phyloP scores from a whole-genome alignment of 768 basidiomycete species.

The Mycena sanguinolenta region DNA sequence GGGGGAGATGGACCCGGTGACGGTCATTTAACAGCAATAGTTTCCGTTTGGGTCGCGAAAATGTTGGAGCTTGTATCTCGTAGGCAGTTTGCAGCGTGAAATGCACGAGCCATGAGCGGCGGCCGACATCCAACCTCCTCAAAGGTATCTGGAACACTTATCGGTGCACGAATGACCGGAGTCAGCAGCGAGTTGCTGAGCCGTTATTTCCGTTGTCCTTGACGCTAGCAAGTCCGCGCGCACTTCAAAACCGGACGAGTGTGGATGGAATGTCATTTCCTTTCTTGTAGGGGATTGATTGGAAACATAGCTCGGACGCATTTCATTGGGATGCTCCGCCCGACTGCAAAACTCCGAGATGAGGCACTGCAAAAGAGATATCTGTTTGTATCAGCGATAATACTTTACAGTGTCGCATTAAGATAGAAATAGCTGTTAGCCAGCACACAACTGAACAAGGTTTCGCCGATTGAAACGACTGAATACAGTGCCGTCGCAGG shows the following conservation, averaged over 20 bases:
- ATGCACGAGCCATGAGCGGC: neutral
- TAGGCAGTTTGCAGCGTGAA: neutral
- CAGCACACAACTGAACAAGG: too few relatives aligned
- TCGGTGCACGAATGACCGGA: too few relatives aligned
- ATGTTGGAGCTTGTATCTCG: neutral
- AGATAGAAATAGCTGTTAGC: too few relatives aligned
- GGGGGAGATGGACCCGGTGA: neutral
- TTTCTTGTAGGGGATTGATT: neutral
- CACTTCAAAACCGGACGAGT: too few relatives aligned
- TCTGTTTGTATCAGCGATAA: too few relatives aligned
- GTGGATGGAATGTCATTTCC: neutral
- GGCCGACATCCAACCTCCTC: neutral
- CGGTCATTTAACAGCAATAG: neutral
- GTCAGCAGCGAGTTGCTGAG: too few relatives aligned
- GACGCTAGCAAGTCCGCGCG: neutral
- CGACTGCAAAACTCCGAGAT: neutral
- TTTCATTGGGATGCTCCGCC: neutral
- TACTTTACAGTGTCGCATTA: too few relatives aligned
- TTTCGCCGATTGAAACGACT: too few relatives aligned
- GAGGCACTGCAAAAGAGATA: neutral
- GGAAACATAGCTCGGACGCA: neutral
- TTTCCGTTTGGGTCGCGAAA: neutral
- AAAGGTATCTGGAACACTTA: too few relatives aligned
- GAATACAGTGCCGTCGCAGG: too few relatives aligned
- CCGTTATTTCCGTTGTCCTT: too few relatives aligned